Base-by-base conservation (phyloP, 2,329 filamentous ascomycete species). In the Trichoderma breve region DNA sequence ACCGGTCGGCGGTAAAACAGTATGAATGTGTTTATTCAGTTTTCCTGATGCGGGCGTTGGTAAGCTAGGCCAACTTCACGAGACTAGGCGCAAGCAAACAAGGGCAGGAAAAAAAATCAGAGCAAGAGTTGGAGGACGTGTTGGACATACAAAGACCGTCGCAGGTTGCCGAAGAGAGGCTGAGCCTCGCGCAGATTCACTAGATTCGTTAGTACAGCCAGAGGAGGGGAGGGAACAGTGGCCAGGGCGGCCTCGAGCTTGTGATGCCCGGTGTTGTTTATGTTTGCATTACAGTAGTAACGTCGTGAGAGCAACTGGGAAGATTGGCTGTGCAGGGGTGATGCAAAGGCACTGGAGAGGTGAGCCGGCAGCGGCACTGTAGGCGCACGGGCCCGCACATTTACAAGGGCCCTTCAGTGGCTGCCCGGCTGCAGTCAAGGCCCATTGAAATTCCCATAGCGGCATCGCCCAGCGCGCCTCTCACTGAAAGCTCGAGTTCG, bases 191-290 rank as follows among this genome's bases (percentile, higher is more conserved):
- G 18, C 14, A 55, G 21, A 36, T 58, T 57, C n/a, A 34, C 30
- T 74, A 73, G 74, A 53, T 14, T 53, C 21, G 79, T 81, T 81
- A 82, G 80, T 81, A 80, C 47, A 14, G 47, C 5, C n/a, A 57
- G 72, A 72, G n/a, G 36, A 28, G 53, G 34, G 15, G 53, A 34
- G 58, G 58, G 53, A 6, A 57, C 57, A 34, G 70, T 62, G 78
- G 79, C 80, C 80, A 75, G 74, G 77, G 76, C 79, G 79, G 75
- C 77, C 76, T 73, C 71, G 77, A 75, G 76, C 73, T 74, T 74
- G 76, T 76, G 77, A 78, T 78, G 78, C 76, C 75, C 68, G 14
- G 32, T 32, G 74, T 78, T 81, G 80, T 81, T 80, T 79, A 81
- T 75, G 79, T 77, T 78, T 70, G 73, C 61, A 73, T 24, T 24